Conservation (phyloP, 2,329 filamentous ascomycete genomes). For the Fusarium gaditjirri region DNA sequence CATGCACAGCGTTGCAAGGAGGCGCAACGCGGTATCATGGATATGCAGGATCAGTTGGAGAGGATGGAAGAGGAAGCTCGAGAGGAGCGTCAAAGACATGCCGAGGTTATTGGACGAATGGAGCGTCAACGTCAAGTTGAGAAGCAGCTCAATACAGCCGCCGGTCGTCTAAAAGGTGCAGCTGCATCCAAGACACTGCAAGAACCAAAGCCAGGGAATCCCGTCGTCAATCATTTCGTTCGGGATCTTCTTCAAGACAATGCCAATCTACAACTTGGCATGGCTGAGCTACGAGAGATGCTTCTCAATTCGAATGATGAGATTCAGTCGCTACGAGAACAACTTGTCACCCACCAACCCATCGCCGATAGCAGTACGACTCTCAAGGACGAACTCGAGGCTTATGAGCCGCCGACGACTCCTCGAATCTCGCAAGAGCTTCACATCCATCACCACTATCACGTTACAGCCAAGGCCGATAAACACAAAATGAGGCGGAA, state of each 20-base stretch:
- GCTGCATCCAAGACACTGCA: conserved; percentile 75
- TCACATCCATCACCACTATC: conserved; percentile 96
- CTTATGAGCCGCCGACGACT: conserved; percentile 51
- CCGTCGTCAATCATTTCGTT: conserved; percentile 94
- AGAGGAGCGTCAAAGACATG: conserved; percentile 83
- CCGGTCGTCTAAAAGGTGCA: conserved; percentile 82
- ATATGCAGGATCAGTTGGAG: conserved; percentile 88
- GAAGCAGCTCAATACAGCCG: conserved; percentile 81
- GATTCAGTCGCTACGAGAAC: conserved; percentile 85
- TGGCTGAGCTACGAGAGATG: conserved; percentile 91
- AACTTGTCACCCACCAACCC: conserved; percentile 83
- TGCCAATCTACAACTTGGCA: conserved; percentile 89
- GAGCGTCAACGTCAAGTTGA: conserved; percentile 86
- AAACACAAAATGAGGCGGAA: conserved; percentile 76
- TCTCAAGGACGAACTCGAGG: conserved; percentile 77
- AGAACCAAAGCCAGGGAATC: conserved; percentile 67
- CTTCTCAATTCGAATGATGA: conserved; percentile 92
- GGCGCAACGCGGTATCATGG: conserved; percentile 80
- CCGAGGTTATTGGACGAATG: conserved; percentile 83
- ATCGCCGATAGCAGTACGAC: conserved; percentile 61
- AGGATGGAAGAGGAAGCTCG: conserved; percentile 85
- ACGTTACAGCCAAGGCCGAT: conserved; percentile 73
- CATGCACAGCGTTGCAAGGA: conserved; percentile 86
- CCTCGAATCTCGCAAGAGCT: conserved; percentile 72
- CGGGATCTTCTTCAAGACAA: conserved; percentile 96